A percentile compares a stretch with the other conserved stretches of the same genome.
Evolutionary conservation across 257 asterid genomes (phyloP).

Genomic region (Euphrasia confusa): DNA sequence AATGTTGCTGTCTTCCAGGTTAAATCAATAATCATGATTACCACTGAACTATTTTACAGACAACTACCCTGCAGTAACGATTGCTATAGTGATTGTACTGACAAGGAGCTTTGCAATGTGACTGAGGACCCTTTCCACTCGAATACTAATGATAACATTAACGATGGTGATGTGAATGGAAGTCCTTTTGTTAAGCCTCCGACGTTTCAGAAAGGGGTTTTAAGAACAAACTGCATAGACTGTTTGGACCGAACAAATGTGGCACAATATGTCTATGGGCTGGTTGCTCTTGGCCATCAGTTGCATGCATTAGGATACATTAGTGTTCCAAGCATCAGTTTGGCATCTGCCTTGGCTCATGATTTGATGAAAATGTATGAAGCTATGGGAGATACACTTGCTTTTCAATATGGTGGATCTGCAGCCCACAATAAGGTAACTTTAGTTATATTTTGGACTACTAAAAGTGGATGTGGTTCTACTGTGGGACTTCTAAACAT

Average conservation of each 20-base stretch:
- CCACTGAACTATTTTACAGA: constrained; percentile 26
- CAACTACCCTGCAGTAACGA: constrained; percentile 35
- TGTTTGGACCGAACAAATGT: constrained; percentile 96
- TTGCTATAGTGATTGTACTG: constrained; percentile 33
- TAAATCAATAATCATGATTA: constrained; percentile 12
- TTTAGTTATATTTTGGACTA: constrained; percentile 8
- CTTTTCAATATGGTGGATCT: constrained; percentile 95
- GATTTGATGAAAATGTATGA: constrained; percentile 79
- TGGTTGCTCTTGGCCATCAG: constrained; percentile 80
- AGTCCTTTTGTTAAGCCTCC: constrained; percentile 37
- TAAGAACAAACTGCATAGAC: constrained; percentile 95
- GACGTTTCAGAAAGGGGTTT: constrained; percentile 71
- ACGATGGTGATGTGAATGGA: constrained; percentile 24
- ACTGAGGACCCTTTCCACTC: constrained; percentile 19
- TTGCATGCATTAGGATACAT: constrained; percentile 66
- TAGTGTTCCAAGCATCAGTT: constrained; percentile 39
- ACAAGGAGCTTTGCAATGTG: constrained; percentile 28
- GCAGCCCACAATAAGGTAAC: constrained; percentile 95
- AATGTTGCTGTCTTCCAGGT: background rate
- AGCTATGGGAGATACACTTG: constrained; percentile 95
- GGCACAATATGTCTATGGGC: constrained; percentile 90
- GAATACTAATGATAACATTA: constrained; percentile 20
- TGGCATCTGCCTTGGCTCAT: constrained; percentile 65
- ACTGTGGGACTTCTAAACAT: background rate
- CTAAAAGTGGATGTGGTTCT: constrained; percentile 4